phyloP scores from a whole-genome alignment of 108 stramenopile genomes.

The Conticribra weissflogii region DNA sequence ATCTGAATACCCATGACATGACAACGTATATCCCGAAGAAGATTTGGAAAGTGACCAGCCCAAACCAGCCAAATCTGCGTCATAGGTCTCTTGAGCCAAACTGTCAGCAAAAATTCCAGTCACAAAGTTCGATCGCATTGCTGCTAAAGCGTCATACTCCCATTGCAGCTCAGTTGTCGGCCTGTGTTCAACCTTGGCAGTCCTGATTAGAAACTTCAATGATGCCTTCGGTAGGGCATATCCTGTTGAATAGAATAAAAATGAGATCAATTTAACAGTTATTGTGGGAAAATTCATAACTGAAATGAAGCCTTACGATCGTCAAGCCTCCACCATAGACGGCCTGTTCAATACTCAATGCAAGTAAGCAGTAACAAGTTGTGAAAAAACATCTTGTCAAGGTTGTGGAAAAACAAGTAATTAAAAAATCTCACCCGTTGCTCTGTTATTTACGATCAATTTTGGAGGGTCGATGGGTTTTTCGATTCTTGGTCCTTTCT shows the following conservation, averaged over 20 bases:
- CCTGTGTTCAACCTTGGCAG: constrained; percentile 56
- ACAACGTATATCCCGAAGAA: constrained; percentile 65
- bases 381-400: background rate
- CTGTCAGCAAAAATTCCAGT: constrained; percentile 67
- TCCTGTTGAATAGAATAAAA: background rate
- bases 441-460: constrained; percentile 50
- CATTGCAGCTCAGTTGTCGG: constrained; percentile 34
- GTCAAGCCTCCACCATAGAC: constrained; percentile 87
- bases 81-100: constrained; percentile 84
- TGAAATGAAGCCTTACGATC: constrained; percentile 65
- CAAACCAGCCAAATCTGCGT: constrained; percentile 80
- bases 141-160: constrained; percentile 54
- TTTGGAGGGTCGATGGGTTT: constrained; percentile 78
- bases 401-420: background rate
- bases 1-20: constrained; percentile 80
- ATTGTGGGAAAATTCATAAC: no score
- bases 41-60: constrained; percentile 68
- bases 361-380: constrained; percentile 5
- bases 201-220: constrained; percentile 66
- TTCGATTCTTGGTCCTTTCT: constrained; percentile 61
- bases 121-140: constrained; percentile 60
- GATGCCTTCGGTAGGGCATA: constrained; percentile 82
- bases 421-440: constrained; percentile 18
- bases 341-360: constrained; percentile 14
- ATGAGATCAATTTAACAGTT: no score